Evolutionary conservation across 345 rosid species (phyloP).

Genomic region (Raphanus sativus): DNA sequence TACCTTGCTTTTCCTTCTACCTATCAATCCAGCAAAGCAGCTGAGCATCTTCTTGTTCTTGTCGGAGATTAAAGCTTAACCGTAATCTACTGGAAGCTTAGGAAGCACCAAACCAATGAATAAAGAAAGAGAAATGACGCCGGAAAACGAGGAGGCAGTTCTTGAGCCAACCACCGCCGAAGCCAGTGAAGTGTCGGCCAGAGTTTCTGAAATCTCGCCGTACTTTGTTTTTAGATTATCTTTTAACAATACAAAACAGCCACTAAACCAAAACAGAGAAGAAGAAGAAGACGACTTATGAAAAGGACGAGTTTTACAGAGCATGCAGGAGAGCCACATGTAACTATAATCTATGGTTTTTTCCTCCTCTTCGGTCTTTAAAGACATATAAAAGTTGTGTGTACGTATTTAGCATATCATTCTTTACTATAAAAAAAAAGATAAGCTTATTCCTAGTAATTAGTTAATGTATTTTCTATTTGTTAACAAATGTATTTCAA

Average conservation of each 20-base stretch:
- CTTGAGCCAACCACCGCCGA: constrained; percentile 50
- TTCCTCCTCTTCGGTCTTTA: background rate
- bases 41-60: constrained; percentile 48
- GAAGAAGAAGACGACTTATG: constrained; percentile 15
- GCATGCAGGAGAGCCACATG: constrained; percentile 37
- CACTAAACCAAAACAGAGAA: background rate
- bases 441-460: background rate
- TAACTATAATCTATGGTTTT: constrained; percentile 6
- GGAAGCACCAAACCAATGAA: constrained; percentile 41
- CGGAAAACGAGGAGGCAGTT: constrained; percentile 41
- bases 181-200: constrained; percentile 60
- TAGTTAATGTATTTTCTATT: background rate
- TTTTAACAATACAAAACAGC: constrained; percentile 37
- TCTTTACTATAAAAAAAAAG: background rate
- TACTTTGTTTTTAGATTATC: constrained; percentile 10
- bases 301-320: constrained; percentile 9
- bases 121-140: constrained; percentile 29
- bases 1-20: constrained; percentile 54
- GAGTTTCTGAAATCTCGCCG: constrained; percentile 56
- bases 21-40: constrained; percentile 44
- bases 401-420: constrained; percentile 8
- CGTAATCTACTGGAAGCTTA: constrained; percentile 79
- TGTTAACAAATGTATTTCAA: background rate
- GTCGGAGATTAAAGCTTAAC: constrained; percentile 39
- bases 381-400: constrained; percentile 16